These are phyloP conservation scores for Purpureocillium takamizusanense DNA, from an alignment of 2,329 filamentous ascomycete species.

Conservation along the genomic window DNA sequence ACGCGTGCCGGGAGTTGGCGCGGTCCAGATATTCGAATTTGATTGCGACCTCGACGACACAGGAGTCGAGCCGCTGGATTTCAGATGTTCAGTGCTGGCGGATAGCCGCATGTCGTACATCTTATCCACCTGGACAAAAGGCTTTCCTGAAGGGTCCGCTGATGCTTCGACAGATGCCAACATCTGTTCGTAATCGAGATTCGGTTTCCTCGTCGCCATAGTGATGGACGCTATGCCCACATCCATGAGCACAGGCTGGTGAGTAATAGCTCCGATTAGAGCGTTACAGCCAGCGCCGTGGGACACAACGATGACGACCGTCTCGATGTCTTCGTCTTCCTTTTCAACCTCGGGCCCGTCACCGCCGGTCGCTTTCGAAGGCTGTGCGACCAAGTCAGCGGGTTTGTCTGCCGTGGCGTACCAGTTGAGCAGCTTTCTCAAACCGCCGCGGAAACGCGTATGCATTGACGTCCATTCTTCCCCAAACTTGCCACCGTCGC, in stretches of 20 bases:
- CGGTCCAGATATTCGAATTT: constrained; percentile 19
- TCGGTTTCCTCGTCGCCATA: constrained; percentile 62
- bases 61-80: constrained; percentile 29
- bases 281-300: constrained; percentile 96
- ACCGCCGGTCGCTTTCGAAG: constrained; percentile 13
- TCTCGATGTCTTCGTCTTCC: constrained; percentile 58
- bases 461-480: constrained; percentile 98
- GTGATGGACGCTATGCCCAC: constrained; percentile 86
- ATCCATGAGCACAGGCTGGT: constrained; percentile 84
- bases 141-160: constrained; percentile 11
- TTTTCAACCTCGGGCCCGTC: constrained; percentile 17
- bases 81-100: constrained; percentile 68
- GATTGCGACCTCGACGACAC: constrained; percentile 22
- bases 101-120: constrained; percentile 66
- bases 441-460: constrained; percentile 70
- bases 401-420: constrained; percentile 53
- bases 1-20: constrained; percentile 15
- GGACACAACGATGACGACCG: constrained; percentile 80
- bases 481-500: constrained; percentile 75
- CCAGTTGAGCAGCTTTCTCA: constrained; percentile 75
- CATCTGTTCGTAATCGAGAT: constrained; percentile 26
- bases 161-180: constrained; percentile 17
- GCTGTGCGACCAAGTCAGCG: constrained; percentile 40
- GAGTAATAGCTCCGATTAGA: constrained; percentile 81
- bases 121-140: constrained; percentile 40